phyloP scores from a whole-genome alignment of 371 early-diverging fungal genomes.

The Chytridiales sp. region DNA sequence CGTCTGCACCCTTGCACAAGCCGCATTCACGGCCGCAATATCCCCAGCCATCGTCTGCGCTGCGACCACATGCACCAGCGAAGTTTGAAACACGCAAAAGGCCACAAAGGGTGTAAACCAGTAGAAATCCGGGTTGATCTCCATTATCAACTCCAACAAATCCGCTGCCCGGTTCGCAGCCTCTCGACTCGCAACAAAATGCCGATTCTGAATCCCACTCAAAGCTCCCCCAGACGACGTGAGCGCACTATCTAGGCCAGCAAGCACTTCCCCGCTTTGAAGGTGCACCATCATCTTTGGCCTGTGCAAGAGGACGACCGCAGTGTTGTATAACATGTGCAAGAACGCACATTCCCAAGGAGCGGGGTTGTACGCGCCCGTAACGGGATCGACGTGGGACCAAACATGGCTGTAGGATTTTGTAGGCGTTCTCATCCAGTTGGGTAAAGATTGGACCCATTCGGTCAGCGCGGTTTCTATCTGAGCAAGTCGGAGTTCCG shows the following conservation, averaged over 20 bases:
- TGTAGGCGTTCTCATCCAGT: no score
- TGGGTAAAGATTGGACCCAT: slow-evolving; percentile 7
- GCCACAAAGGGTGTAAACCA: slow-evolving; percentile 21
- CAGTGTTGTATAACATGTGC: slow-evolving; percentile 5
- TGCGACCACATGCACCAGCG: slow-evolving; percentile 20
- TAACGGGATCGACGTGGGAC: not conserved
- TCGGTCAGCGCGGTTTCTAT: slow-evolving; percentile 9
- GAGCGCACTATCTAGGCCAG: not conserved
- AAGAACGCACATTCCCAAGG: slow-evolving; percentile 13
- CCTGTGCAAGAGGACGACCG: slow-evolving; percentile 1
- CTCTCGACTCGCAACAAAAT: slow-evolving; percentile 7
- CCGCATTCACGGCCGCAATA: not conserved
- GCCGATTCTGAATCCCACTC: not conserved
- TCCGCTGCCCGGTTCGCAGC: slow-evolving; percentile 3
- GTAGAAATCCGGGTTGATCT: slow-evolving; percentile 15
- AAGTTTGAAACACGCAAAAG: slow-evolving; percentile 19
- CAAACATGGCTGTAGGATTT: no score
- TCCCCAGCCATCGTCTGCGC: slow-evolving; percentile 4
- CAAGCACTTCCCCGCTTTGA: slow-evolving; percentile 5
- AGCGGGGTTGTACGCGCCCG: not conserved
- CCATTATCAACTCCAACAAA: slow-evolving; percentile 6
- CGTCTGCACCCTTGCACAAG: not conserved
- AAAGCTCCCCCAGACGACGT: not conserved
- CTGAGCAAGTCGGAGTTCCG: slow-evolving; percentile 4
- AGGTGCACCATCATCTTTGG: slow-evolving; percentile 18